Conservation (phyloP, 2,329 filamentous ascomycete genomes). For the Pseudogymnoascus sp. region DNA sequence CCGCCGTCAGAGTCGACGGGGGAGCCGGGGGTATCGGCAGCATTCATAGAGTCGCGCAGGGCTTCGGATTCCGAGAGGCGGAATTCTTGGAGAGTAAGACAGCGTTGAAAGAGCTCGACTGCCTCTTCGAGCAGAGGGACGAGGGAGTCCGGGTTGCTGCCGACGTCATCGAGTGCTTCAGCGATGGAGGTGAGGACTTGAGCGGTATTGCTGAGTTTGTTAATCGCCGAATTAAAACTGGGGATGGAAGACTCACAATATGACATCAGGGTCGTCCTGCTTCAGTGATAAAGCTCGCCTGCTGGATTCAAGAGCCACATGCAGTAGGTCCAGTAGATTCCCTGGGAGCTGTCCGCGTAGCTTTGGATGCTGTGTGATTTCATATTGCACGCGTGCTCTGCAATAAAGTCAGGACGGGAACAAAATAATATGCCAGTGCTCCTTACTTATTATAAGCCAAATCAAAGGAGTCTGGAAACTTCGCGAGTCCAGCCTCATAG, state of each 20-base stretch:
- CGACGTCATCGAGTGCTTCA: conserved; percentile 50
- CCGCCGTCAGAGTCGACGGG: conserved; percentile 30
- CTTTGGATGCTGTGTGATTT: conserved; percentile 59
- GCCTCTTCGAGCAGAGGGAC: conserved; percentile 49
- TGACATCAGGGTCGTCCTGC: conserved; percentile 55
- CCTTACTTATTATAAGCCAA: conserved; percentile 67
- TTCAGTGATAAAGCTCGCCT: conserved; percentile 52
- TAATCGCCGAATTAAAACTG: neutral
- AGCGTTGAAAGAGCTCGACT: conserved; percentile 50
- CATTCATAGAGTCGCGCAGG: conserved; percentile 25
- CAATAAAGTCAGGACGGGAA: neutral
- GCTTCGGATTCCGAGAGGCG: conserved; percentile 37
- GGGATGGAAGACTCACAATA: conserved; percentile 41
- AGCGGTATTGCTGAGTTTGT: conserved; percentile 48
- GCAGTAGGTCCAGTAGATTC: conserved; percentile 46
- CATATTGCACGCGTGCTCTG: conserved; percentile 61
- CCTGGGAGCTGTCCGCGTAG: conserved; percentile 51
- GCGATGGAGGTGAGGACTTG: conserved; percentile 61
- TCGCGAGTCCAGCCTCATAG: conserved; percentile 56
- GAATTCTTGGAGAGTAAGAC: conserved; percentile 45
- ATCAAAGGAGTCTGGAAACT: conserved; percentile 57
- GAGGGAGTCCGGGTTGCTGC: conserved; percentile 32
- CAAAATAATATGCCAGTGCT: neutral
- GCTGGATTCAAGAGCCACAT: conserved; percentile 56
- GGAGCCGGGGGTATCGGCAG: conserved; percentile 29